Evolutionary conservation across 2,329 filamentous ascomycete species (phyloP), one percentile per base, ranked within the genome.

Genomic region (Penicillium sp.): DNA sequence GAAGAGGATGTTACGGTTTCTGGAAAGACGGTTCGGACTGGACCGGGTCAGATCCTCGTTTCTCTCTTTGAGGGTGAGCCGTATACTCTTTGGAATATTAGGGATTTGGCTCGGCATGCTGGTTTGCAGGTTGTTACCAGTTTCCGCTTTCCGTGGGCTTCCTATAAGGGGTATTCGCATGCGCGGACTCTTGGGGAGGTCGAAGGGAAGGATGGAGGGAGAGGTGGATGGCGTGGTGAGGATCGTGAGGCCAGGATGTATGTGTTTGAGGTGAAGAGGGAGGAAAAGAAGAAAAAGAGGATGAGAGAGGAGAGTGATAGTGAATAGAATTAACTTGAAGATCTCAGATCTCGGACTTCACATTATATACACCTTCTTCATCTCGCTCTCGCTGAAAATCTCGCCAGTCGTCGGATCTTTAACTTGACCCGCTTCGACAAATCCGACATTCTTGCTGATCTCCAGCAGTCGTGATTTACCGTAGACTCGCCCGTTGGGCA

Each of bases 11-110:
- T 46, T 49, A 51, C 48, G 38, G 44, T 43, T 27, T 52, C 54
- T 10, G 56, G 57, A 1, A 57, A 58, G 27, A 42, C 45, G 16
- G 39, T 45, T 4, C 54, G 66, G 18, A 62, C 60, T 8, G 62
- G 60, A 3, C 65, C 67, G n/a, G 74, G 74, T 4, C 69, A 79
- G 58, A 82, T 96, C 44, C 70, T 95, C 42, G 82, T 97, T 18
- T 94, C 89, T 0, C 73, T 97, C 8, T 98, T 98, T 66, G 91
- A 96, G 68, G 87, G 86, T 48, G 86, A 94, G 67, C 93, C 93
- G 0, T 98, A 98, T 67, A 91, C 89, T 2, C 77, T 96, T 1
- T 98, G 93, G 93, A 96, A 97, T 71, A 78, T 97, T 22, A 80
- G 84, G 28, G 91, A 96, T 71, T 75, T 98, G 23, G 93, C 81